Base-by-base conservation (phyloP, 495 filamentous ascomycete species). In the Aspergillus taichungensis region DNA sequence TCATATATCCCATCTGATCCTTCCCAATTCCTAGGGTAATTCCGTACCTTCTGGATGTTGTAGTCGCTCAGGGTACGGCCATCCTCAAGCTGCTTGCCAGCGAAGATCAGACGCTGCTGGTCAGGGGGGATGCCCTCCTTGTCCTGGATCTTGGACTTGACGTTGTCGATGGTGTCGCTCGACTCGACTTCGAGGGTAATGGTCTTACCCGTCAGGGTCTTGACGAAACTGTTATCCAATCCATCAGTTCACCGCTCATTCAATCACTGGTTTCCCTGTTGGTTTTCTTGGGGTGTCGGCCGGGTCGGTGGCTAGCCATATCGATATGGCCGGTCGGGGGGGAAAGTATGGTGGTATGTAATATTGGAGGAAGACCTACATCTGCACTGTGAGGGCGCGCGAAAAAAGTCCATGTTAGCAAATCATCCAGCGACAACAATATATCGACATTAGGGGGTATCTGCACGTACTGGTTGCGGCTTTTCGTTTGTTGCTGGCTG, bases 101-200 rank as follows among this genome's bases (percentile, higher is more conserved):
- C 92, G 70, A 98, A 98, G 80, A 98, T 98, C 74, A 98, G 75
- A 56, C 92, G 91, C 79, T 98, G 92, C 75, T 97, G 92, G 73
- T 97, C 92, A 49, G 92, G 92, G 52, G 92, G 92, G 62, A 98
- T 98, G 59, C 92, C 92, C 74, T 98, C 92, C 85, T 98, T 98
- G 74, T 98, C 92, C 77, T 98, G 90, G 69, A 94, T 94, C 80
- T 94, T 94, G 69, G 78, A 76, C 78, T 91, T 94, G 67, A 94
- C 87, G 78, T 92, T 92, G 78, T 94, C 92, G 84, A 98, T 97
- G 53, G 92, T 96, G 76, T 97, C 91, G 65, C 81, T 86, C 67
- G 88, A 94, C 80, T 96, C 91, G 69, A 95, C 91, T 81, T 98
- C 92, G 64, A 98, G 87, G 74, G 92, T 97, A 82, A 96, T 98